Conservation (phyloP, 2,329 filamentous ascomycete species). For the Coniochaeta sp. region DNA sequence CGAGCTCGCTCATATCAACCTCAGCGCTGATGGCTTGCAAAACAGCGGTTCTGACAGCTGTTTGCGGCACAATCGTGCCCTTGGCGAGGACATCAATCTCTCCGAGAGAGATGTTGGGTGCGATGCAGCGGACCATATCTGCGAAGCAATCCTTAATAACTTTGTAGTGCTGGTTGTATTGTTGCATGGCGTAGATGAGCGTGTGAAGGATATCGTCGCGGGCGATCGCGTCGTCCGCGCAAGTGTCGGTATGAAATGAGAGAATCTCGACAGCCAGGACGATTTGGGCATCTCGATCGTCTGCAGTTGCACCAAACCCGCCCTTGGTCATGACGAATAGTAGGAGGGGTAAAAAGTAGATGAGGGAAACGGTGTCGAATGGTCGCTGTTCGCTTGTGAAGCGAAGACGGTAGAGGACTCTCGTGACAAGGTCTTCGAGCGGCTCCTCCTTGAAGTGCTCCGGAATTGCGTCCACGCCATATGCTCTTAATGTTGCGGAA, state of each 20-base stretch:
- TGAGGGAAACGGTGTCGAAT: slow-evolving; percentile 80
- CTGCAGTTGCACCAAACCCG: slow-evolving; percentile 63
- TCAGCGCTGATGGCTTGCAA: slow-evolving; percentile 87
- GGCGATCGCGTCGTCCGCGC: slow-evolving; percentile 67
- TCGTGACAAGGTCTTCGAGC: slow-evolving; percentile 77
- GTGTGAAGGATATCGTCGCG: slow-evolving; percentile 64
- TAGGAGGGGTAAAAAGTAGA: slow-evolving; percentile 78
- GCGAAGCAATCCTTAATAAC: slow-evolving; percentile 86
- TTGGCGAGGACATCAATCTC: slow-evolving; percentile 74
- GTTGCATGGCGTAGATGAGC: slow-evolving; percentile 77
- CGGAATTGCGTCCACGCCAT: slow-evolving; percentile 66
- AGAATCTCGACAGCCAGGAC: slow-evolving; percentile 84
- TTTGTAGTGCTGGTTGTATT: slow-evolving; percentile 90
- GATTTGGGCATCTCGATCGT: slow-evolving; percentile 84
- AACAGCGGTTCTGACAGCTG: slow-evolving; percentile 73
- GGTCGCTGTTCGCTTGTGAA: slow-evolving; percentile 92
- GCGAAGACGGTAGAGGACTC: slow-evolving; percentile 82
- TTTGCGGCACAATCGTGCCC: slow-evolving; percentile 72
- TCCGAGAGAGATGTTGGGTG: slow-evolving; percentile 65
- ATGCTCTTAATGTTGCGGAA: slow-evolving; percentile 74
- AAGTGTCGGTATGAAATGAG: slow-evolving; percentile 79
- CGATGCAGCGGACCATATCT: slow-evolving; percentile 77
- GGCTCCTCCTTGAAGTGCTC: slow-evolving; percentile 69
- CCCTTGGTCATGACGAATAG: slow-evolving; percentile 73
- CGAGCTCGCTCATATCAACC: slow-evolving; percentile 81